Conservation (phyloP, 108 stramenopile genomes). For the Cyclotella cryptica region DNA sequence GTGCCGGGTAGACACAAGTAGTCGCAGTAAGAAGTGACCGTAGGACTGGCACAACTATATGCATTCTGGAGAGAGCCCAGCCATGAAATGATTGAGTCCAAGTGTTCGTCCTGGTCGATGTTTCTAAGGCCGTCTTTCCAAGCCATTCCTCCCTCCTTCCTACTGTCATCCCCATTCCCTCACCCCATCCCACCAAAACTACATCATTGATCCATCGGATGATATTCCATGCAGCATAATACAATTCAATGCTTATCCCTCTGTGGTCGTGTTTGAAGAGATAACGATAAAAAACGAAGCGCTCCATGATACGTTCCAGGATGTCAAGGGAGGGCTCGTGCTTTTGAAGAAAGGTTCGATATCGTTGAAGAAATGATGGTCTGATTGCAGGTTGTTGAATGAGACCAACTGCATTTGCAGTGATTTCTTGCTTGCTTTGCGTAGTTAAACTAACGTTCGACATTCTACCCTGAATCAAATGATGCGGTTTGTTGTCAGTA, state of each 20-base stretch:
- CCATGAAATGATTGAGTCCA: background rate
- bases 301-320: slow-evolving; percentile 41
- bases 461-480: background rate
- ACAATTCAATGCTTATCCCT: slow-evolving; percentile 35
- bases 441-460: background rate
- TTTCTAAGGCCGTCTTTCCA: background rate
- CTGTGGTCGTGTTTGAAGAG: slow-evolving; percentile 31
- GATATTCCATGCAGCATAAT: slow-evolving; percentile 47
- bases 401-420: background rate
- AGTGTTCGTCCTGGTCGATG: background rate
- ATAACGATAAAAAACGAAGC: slow-evolving; percentile 37
- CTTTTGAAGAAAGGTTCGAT: slow-evolving; percentile 40
- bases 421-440: background rate
- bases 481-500: background rate
- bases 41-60: slow-evolving; percentile 28
- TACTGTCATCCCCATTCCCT: slow-evolving; percentile 45
- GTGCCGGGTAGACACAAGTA: slow-evolving; percentile 46
- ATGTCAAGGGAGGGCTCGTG: slow-evolving; percentile 34
- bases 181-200: slow-evolving; percentile 38
- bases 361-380: slow-evolving; percentile 16
- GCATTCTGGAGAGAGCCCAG: slow-evolving; percentile 5
- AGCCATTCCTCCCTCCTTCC: slow-evolving; percentile 42
- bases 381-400: background rate
- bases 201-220: slow-evolving; percentile 48
- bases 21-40: slow-evolving; percentile 43